Percentiles rank a stretch among this genome's conserved stretches.
Conservation (phyloP, 1,284 basidiomycete species). For the Mycosarcoma mackinlayi region DNA sequence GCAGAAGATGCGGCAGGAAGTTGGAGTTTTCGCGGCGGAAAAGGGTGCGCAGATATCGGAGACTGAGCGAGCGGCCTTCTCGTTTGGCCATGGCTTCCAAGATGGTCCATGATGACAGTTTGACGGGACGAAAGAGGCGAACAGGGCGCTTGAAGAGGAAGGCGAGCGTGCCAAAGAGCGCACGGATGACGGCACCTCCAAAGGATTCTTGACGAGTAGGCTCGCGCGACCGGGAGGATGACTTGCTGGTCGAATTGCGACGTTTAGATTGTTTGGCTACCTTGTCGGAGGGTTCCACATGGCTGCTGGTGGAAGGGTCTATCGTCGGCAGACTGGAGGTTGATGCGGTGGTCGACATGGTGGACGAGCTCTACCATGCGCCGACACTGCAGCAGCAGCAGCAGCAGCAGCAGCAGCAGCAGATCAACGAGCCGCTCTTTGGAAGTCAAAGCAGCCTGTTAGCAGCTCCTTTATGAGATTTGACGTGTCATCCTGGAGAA, state of each 20-base stretch:
- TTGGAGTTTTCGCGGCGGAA: conserved; percentile 60
- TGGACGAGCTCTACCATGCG: neutral
- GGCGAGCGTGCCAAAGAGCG: conserved; percentile 67
- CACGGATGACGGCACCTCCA: conserved; percentile 59
- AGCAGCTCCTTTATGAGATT: too few species aligned
- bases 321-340: neutral
- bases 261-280: conserved; percentile 24
- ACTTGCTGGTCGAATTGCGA: conserved; percentile 11
- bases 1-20: conserved; percentile 55
- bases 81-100: conserved; percentile 68
- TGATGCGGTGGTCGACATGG: conserved; percentile 19
- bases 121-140: conserved; percentile 68
- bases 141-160: conserved; percentile 69
- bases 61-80: conserved; percentile 62
- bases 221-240: conserved; percentile 8
- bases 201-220: conserved; percentile 52
- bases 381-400: too few species aligned
- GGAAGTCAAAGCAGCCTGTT: too few species aligned
- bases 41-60: conserved; percentile 66
- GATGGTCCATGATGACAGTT: conserved; percentile 67
- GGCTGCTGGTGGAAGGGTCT: conserved; percentile 6
- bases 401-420: too few species aligned
- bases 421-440: neutral
- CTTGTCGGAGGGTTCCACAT: conserved; percentile 5
- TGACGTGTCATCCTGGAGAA: too few species aligned